These are phyloP conservation scores for Cyberlindnera euphorbiiphila DNA, from an alignment of 805 yeast species.

Conservation along the genomic window DNA sequence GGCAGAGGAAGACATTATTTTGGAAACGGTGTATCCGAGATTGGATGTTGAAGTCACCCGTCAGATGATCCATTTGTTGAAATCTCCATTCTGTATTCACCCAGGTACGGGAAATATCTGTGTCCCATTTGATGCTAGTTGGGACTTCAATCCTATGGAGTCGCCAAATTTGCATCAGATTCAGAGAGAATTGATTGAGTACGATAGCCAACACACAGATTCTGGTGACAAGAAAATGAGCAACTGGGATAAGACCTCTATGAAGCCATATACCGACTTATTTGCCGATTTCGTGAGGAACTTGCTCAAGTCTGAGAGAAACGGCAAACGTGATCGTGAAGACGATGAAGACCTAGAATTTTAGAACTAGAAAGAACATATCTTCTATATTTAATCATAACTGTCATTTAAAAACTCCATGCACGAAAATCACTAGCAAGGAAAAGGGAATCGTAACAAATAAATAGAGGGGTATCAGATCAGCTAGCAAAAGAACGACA, in stretches of 20 bases:
- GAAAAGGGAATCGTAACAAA: conserved; percentile 1
- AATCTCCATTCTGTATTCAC: conserved; percentile 95
- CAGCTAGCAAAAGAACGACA: conserved; percentile 13
- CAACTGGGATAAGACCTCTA: conserved; percentile 61
- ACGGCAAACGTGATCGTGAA: conserved; percentile 40
- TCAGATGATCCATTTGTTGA: conserved; percentile 84
- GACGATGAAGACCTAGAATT: conserved; percentile 20
- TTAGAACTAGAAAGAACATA: not conserved
- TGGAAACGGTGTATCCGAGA: conserved; percentile 83
- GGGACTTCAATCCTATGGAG: conserved; percentile 68
- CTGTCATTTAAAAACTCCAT: conserved; percentile 1
- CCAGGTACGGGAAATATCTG: conserved; percentile 95
- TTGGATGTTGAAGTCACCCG: conserved; percentile 90
- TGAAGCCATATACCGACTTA: conserved; percentile 65
- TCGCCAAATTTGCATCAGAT: conserved; percentile 74
- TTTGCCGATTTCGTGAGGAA: conserved; percentile 61
- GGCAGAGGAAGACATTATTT: conserved; percentile 76
- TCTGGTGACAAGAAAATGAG: conserved; percentile 18
- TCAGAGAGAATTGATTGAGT: conserved; percentile 57
- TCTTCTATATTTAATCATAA: conserved; percentile 1
- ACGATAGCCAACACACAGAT: conserved; percentile 32
- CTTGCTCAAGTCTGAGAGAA: conserved; percentile 51
- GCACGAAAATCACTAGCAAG: conserved; percentile 1
- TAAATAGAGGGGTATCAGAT: not conserved
- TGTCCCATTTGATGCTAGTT: conserved; percentile 60